phyloP scores from a whole-genome alignment of 73 alveolate species.

The Tetrahymena elliotti region DNA sequence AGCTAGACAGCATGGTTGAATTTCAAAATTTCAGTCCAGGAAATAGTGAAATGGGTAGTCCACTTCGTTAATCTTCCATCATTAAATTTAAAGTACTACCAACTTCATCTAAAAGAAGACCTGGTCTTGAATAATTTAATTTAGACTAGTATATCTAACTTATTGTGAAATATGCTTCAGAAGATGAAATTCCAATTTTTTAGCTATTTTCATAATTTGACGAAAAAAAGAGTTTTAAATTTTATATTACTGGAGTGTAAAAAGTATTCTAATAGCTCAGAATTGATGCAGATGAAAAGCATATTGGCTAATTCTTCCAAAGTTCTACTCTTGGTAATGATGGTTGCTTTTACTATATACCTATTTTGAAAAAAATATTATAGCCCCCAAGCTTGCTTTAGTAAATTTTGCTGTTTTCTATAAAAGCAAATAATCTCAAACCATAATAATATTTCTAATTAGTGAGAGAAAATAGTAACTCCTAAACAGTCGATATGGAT shows the following conservation, averaged over 20 bases:
- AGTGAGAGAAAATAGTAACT: background rate
- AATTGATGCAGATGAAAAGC: background rate
- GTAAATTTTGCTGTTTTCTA: background rate
- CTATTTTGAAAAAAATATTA: background rate
- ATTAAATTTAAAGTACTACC: background rate
- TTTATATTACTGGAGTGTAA: background rate
- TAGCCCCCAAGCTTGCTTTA: background rate
- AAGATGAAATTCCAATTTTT: background rate
- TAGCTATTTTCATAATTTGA: background rate
- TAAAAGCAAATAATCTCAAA: background rate
- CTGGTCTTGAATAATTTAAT: background rate
- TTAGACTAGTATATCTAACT: background rate
- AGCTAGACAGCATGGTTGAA: background rate
- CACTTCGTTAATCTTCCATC: background rate
- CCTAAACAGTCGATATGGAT: background rate
- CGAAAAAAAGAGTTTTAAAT: background rate
- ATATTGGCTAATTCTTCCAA: background rate
- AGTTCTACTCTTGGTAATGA: background rate
- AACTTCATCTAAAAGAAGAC: background rate
- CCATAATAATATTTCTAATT: background rate
- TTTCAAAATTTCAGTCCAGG: background rate
- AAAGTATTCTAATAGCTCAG: background rate
- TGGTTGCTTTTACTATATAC: background rate
- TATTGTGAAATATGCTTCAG: background rate
- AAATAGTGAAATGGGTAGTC: background rate